Evolutionary conservation across 2,329 filamentous ascomycete genomes (phyloP), one percentile per base, ranked within the genome.

Genomic region (Aspergillus luchuensis): DNA sequence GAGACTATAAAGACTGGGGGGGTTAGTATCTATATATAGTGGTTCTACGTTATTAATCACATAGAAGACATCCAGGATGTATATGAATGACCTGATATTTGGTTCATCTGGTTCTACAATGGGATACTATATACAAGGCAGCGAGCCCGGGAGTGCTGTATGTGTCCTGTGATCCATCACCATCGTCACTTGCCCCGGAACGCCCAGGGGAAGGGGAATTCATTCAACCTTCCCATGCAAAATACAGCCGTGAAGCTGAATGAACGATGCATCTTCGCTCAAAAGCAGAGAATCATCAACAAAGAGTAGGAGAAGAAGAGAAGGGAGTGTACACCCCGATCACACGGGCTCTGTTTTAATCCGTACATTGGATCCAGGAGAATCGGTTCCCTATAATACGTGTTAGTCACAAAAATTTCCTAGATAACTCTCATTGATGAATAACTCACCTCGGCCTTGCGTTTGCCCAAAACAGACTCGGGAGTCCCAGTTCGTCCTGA

Each of bases 391-490:
- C 71, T 77, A 56, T 10, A 45, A 6, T 8, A n/a, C 11, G 10
- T 19, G 56, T 68, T 43, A 66, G 63, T 52, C 36, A 17, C 17
- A 1, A 47, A 30, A 2, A 13, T 8, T 5, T 15, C 39, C 30
- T 11, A 17, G 5, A 25, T 39, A 38, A 47, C 28, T 8, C 25
- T 38, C n/a, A 5, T 7, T 5, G 5, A 41, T 43, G 4, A 19
- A 57, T 66, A 19, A 19, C 73, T 64, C 67, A 85, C 85, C 79
- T 91, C 89, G 52, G 89, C 89, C 76, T 92, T 93, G 63, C 90
- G 81, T 77, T 92, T 92, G 53, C 89, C 89, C 66, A 91, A 73
- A 28, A 90, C 81, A 13, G 85, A 85, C 71, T 90, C 88, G 1
- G 87, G 87, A 5, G 86, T 89, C 19, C 72, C 72, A 8, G 64